Percentiles rank a stretch among this genome's conserved stretches.
phyloP scores from a whole-genome alignment of 2,329 filamentous ascomycete genomes.

The Lithohypha guttulata region DNA sequence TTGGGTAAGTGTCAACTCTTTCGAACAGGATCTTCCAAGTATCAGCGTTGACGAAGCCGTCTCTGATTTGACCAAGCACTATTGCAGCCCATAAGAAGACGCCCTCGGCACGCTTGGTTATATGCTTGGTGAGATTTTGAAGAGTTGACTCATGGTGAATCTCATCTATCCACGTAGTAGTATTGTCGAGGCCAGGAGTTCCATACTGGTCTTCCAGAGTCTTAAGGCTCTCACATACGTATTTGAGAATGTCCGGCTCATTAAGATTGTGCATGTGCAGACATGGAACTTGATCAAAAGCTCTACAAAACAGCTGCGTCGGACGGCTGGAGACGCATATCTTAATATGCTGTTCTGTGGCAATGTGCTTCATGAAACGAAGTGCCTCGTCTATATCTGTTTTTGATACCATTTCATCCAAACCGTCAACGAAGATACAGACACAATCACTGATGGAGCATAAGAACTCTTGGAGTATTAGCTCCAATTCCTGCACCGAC shows the following conservation, averaged over 20 bases:
- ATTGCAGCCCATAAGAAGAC: slow-evolving; percentile 13
- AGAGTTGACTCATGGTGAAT: slow-evolving; percentile 6
- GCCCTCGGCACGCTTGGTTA: too few relatives aligned
- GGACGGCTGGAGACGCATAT: slow-evolving; percentile 1
- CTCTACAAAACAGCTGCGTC: not conserved
- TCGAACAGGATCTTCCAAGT: not conserved
- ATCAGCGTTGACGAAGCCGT: slow-evolving; percentile 7
- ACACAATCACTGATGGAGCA: not conserved
- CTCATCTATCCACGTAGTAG: not conserved
- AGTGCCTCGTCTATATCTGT: not conserved
- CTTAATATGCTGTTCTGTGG: not conserved
- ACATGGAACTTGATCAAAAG: not conserved
- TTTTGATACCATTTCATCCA: slow-evolving; percentile 10
- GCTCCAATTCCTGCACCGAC: not conserved
- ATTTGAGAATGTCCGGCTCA: slow-evolving; percentile 1
- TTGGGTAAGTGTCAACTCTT: not conserved
- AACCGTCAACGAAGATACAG: slow-evolving; percentile 11
- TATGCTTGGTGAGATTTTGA: too few relatives aligned
- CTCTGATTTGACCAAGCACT: not conserved
- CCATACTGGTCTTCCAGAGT: not conserved
- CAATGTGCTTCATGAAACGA: not conserved
- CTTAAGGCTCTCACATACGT: not conserved
- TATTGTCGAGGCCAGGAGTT: not conserved
- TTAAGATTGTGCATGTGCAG: slow-evolving; percentile 9
- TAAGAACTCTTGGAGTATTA: not conserved